A percentile compares a stretch with the other conserved stretches of the same genome.
These are phyloP conservation scores for Coprinopsis strossmayeri DNA, from an alignment of 768 basidiomycete species.

Conservation along the genomic window DNA sequence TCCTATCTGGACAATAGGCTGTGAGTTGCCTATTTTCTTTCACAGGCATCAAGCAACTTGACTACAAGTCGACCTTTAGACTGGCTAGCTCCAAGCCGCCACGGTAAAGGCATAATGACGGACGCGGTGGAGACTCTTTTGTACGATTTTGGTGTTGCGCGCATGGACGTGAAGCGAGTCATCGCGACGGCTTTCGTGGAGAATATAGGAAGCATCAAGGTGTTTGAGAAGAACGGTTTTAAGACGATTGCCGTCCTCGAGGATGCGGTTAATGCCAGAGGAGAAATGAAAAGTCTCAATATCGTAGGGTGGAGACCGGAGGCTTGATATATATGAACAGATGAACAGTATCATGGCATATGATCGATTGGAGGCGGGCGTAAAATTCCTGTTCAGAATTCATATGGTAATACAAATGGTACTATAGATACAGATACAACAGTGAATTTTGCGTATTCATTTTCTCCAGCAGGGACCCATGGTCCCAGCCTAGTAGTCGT, in stretches of 20 bases:
- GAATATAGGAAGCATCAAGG: slow-evolving; percentile 47
- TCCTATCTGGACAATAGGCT: slow-evolving; percentile 46
- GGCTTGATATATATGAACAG: no score
- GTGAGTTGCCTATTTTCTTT: slow-evolving; percentile 27
- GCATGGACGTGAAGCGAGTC: slow-evolving; percentile 48
- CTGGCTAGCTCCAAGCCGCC: slow-evolving; percentile 53
- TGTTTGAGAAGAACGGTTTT: slow-evolving; percentile 61
- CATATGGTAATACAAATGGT: no score
- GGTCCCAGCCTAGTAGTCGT: slow-evolving; percentile 39
- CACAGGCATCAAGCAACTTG: slow-evolving; percentile 3
- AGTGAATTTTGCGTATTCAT: no score
- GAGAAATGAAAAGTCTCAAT: neutral
- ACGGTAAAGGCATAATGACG: slow-evolving; percentile 53
- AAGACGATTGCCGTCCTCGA: slow-evolving; percentile 29
- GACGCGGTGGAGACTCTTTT: slow-evolving; percentile 48
- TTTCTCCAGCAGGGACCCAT: no score
- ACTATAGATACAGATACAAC: no score
- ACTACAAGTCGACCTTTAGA: slow-evolving; percentile 30
- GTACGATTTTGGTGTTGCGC: slow-evolving; percentile 51
- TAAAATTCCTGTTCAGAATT: no score
- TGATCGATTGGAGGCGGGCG: no score
- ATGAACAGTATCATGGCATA: no score
- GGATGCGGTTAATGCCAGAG: slow-evolving; percentile 24
- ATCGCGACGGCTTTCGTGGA: slow-evolving; percentile 37
- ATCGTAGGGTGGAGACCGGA: slow-evolving; percentile 18